Evolutionary conservation across 2,329 filamentous ascomycete genomes (phyloP), one percentile per base, ranked within the genome.

Genomic region (Hypocrella siamensis): DNA sequence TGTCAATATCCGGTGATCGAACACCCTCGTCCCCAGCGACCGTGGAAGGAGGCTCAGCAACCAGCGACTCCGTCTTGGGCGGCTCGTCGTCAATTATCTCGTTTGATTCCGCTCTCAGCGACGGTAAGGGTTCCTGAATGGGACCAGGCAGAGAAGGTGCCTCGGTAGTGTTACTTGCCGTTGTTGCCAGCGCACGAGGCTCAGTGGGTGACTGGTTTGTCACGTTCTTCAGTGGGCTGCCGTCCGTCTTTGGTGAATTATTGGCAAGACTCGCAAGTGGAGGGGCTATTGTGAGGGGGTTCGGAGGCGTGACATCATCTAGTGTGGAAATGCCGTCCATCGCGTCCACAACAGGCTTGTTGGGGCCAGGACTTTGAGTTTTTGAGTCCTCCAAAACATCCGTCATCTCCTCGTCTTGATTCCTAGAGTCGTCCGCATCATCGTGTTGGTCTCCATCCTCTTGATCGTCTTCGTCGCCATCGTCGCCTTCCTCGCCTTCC

Each of bases 171-270:
- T 26, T 19, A 6, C 22, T 25, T 26, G 32, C 22, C 6, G 31
- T 17, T 2, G 14, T 12, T 7, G 39, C 31, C 17, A 38, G 26
- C 8, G 37, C 19, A 16, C 30, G 28, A 10, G 52, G 43, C 15
- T 61, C 56, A 1, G 56, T 58, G 1, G 65, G 61, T 8, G 65
- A 66, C 8, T 53, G 56, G 12, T 65, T 36, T 18, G 63, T 49
- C 22, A 67, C 62, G 30, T 68, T 64, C 48, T 68, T 68, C 15
- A 70, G 46, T 1, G 65, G 65, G 32, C 65, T 70, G 3, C 65
- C 65, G 38, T 67, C 65, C 3, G 56, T 41, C 38, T 44, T 54
- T 1, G 54, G 51, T 3, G 55, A 49, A 22, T 42, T 38, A 29
- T 43, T 37, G 3, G 45, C 39, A 17, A 49, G 39, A 14, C 39